phyloP scores from a whole-genome alignment of 2,329 filamentous ascomycete species.

The Fusarium bulbicola region DNA sequence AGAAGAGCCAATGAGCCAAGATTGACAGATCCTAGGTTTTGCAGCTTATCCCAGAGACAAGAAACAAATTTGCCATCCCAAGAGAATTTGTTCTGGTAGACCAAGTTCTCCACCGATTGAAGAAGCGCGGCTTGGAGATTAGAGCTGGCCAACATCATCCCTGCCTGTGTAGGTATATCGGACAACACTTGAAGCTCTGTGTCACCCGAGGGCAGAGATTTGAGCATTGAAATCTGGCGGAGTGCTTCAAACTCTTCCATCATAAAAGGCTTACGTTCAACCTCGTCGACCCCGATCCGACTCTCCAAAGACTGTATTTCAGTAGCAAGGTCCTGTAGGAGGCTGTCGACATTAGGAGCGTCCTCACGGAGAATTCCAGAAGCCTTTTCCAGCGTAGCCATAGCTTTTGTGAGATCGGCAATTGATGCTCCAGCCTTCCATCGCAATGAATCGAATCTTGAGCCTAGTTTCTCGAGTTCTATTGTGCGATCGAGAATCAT shows the following conservation, averaged over 20 bases:
- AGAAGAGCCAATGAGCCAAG: constrained; percentile 70
- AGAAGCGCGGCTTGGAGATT: constrained; percentile 52
- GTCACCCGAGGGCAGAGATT: constrained; percentile 27
- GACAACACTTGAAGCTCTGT: constrained; percentile 61
- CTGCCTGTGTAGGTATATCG: constrained; percentile 48
- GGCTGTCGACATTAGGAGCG: constrained; percentile 52
- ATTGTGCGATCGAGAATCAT: constrained; percentile 56
- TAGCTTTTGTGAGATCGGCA: constrained; percentile 61
- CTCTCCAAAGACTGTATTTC: constrained; percentile 64
- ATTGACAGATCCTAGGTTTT: constrained; percentile 60
- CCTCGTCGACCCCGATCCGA: constrained; percentile 54
- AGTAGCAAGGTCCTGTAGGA: constrained; percentile 59
- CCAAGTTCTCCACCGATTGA: constrained; percentile 59
- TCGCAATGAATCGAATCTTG: constrained; percentile 67
- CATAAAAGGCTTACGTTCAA: constrained; percentile 59
- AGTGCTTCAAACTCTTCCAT: constrained; percentile 65
- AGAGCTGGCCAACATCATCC: constrained; percentile 47
- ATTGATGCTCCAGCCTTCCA: constrained; percentile 66
- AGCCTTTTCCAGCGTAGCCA: constrained; percentile 63
- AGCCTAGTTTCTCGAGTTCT: constrained; percentile 64
- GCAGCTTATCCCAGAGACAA: constrained; percentile 65
- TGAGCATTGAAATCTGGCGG: constrained; percentile 61
- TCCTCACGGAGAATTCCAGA: constrained; percentile 62
- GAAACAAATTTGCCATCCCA: constrained; percentile 54
- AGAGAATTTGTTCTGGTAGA: constrained; percentile 48